These are phyloP conservation scores for Candida sp. DNA, from an alignment of 1,139 yeast genomes.

Conservation along the genomic window DNA sequence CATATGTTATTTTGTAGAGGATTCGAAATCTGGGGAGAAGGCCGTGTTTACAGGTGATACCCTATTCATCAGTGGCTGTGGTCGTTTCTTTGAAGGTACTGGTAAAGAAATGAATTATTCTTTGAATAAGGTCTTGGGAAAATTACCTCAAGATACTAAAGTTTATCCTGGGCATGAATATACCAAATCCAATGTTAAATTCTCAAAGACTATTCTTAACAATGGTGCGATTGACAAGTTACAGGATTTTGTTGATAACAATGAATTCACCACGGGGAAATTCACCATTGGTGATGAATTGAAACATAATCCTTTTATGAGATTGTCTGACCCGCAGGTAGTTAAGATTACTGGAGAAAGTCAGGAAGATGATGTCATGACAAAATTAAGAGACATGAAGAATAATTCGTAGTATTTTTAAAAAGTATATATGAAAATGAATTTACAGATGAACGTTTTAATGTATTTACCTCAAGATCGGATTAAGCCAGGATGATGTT, in stretches of 20 bases:
- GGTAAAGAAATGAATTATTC: conserved; percentile 78
- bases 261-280: conserved; percentile 78
- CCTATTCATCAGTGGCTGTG: conserved; percentile 91
- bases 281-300: conserved; percentile 86
- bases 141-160: conserved; percentile 63
- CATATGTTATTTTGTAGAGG: conserved; percentile 78
- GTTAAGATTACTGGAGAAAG: conserved; percentile 39
- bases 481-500: conserved; percentile 35
- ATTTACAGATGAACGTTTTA: too few species aligned
- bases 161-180: conserved; percentile 97
- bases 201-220: conserved; percentile 63
- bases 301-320: conserved; percentile 86
- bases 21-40: conserved; percentile 53
- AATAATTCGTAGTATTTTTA: conserved; percentile 32
- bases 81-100: conserved; percentile 91
- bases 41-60: conserved; percentile 97
- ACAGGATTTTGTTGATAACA: conserved; percentile 42
- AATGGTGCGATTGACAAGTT: conserved; percentile 54
- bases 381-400: conserved; percentile 64
- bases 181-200: conserved; percentile 76
- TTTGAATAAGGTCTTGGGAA: conserved; percentile 53
- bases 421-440: too few species aligned
- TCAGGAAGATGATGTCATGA: conserved; percentile 56
- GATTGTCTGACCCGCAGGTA: conserved; percentile 57
- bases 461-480: conserved; percentile 15